phyloP scores from a whole-genome alignment of 345 rosid species.

The Trapa bicornis region DNA sequence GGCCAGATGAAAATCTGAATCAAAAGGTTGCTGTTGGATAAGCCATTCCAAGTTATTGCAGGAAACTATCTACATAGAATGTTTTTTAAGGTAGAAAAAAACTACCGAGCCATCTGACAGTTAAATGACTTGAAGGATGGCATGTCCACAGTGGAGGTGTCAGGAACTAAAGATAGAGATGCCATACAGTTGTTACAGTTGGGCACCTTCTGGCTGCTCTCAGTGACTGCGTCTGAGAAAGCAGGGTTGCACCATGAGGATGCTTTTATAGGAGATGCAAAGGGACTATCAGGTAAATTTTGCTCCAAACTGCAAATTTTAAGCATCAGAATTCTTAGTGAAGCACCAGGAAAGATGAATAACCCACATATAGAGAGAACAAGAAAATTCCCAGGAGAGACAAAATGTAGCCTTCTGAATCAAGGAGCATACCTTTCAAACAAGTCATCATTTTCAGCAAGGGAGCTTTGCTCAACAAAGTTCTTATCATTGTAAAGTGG shows the following conservation, averaged over 20 bases:
- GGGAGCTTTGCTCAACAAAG: conserved; percentile 24
- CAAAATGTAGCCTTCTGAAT: neutral
- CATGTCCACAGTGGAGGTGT: conserved; percentile 35
- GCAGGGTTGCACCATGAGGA: conserved; percentile 22
- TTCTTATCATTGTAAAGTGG: conserved; percentile 19
- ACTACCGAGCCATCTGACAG: conserved; percentile 69
- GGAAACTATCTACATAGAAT: neutral
- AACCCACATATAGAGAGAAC: neutral
- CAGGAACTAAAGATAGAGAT: conserved; percentile 21
- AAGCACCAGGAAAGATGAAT: neutral
- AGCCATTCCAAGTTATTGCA: too few relatives aligned
- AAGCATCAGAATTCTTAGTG: neutral
- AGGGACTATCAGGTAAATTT: conserved; percentile 63
- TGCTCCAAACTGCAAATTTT: conserved; percentile 42
- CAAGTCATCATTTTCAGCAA: conserved; percentile 19
- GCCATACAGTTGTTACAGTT: conserved; percentile 23
- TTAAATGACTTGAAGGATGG: conserved; percentile 56
- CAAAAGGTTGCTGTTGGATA: neutral
- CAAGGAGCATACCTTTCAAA: conserved; percentile 24
- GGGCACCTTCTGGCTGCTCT: conserved; percentile 25
- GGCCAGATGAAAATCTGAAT: conserved; percentile 50
- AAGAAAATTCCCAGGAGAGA: neutral
- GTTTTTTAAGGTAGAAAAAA: neutral
- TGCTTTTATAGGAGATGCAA: conserved; percentile 42
- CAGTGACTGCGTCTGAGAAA: conserved; percentile 15